These are phyloP conservation scores for Aspergillus spinulosporus DNA, from an alignment of 2,329 filamentous ascomycete genomes.

Conservation along the genomic window DNA sequence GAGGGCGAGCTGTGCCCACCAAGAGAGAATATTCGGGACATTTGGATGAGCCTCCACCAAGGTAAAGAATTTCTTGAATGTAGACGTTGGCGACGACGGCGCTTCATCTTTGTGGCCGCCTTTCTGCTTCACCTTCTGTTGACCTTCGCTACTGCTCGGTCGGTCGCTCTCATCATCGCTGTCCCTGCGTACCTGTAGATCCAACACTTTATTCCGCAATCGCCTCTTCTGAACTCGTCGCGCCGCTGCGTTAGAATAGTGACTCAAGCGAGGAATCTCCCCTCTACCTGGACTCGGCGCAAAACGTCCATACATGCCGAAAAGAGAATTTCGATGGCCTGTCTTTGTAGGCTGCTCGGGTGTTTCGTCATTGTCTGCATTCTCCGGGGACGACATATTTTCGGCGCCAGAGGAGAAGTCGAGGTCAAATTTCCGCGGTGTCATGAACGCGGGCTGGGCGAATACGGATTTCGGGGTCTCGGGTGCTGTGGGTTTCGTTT, in stretches of 20 bases:
- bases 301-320: constrained; percentile 45
- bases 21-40: constrained; percentile 65
- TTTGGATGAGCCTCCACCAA: constrained; percentile 66
- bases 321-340: constrained; percentile 43
- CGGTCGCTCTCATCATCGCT: constrained; percentile 47
- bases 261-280: constrained; percentile 58
- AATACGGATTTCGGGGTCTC: constrained; percentile 37
- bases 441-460: constrained; percentile 48
- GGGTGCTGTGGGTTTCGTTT: constrained; percentile 32
- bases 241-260: constrained; percentile 48
- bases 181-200: constrained; percentile 42
- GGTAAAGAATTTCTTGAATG: constrained; percentile 56
- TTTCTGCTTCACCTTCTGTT: constrained; percentile 20
- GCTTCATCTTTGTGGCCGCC: constrained; percentile 16
- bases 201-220: constrained; percentile 49
- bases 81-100: constrained; percentile 33
- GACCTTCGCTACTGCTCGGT: constrained; percentile 37
- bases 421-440: constrained; percentile 50
- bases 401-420: constrained; percentile 52
- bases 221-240: constrained; percentile 52
- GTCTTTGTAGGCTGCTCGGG: constrained; percentile 42
- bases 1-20: constrained; percentile 62
- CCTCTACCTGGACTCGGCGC: constrained; percentile 61
- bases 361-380: constrained; percentile 51
- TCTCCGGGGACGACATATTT: constrained; percentile 48